Base-by-base conservation (phyloP, 345 rosid genomes). In the Draba incana region DNA sequence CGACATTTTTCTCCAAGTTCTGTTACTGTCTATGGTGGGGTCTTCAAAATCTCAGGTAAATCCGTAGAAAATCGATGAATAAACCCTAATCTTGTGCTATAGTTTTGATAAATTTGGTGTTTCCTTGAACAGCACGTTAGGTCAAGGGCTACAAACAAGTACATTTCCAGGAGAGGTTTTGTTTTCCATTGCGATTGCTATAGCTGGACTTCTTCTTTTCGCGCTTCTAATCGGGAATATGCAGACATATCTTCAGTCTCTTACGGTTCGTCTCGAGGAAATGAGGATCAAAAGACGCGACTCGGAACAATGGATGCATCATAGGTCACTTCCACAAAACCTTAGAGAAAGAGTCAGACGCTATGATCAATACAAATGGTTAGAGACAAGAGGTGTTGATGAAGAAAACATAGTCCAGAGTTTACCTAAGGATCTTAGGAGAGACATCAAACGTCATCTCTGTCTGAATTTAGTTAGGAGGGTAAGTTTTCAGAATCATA, bases 221-320 rank as follows among this genome's bases (percentile, higher is more conserved):
- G 93, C 92, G 0, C 92, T 92, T 72, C 71, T 88, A 50, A 86
- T 91, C 8, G 89, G 96, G 49, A 91, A 88, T 75, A 86, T 90
- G 90, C 97, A 90, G 97, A 92, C 98, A 38, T 88, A 92, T 79
- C 93, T 92, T 54, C 86, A 82, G 58, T 91, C 97, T 49, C 84
- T 91, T 31, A 81, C 90, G 0, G 72, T 91, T 77, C 92, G 93
- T 65, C 83, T 91, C 1, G 97, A 91, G 76, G 97, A 91, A 78
- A 91, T 91, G 97, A 86, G 97, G 72, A 81, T 91, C 76, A 92
- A 92, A 79, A 83, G 98, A 77, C 94, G 96, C 1, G 98, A 92
- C 73, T 85, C 98, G 0, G 97, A 91, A 78, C 96, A 86, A 57
- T 88, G 97, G 97, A 91, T 91, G 96, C 97, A 87, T 73, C 97